Evolutionary conservation across 2,329 filamentous ascomycete species (phyloP).

Genomic region (Teratosphaeria nubilosa): DNA sequence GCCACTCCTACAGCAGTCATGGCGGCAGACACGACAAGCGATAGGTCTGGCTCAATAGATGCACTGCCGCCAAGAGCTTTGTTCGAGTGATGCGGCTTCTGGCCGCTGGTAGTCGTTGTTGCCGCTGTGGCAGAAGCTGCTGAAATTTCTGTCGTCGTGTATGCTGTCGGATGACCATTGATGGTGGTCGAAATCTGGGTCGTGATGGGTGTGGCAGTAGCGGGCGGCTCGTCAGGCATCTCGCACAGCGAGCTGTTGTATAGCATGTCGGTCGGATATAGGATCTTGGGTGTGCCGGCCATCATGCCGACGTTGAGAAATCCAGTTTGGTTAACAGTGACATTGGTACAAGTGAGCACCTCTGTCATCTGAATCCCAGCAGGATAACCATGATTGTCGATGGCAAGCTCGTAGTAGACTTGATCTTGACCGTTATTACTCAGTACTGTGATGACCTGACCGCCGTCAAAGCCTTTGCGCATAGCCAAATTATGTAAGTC

Average conservation of each 20-base stretch:
- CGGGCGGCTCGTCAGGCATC: background rate
- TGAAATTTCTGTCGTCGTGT: background rate
- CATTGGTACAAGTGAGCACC: slow-evolving; percentile 23
- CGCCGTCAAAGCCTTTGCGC: slow-evolving; percentile 31
- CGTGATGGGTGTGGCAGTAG: slow-evolving; percentile 1
- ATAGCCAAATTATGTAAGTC: slow-evolving; percentile 36
- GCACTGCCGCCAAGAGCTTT: background rate
- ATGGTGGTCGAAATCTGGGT: background rate
- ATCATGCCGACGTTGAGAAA: slow-evolving; percentile 24
- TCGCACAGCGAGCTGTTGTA: slow-evolving; percentile 18
- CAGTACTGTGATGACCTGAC: slow-evolving; percentile 35
- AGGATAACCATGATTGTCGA: slow-evolving; percentile 23
- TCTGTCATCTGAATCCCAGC: slow-evolving; percentile 22
- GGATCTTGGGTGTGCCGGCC: slow-evolving; percentile 26
- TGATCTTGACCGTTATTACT: slow-evolving; percentile 30
- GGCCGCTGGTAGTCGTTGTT: background rate
- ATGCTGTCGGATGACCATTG: slow-evolving; percentile 1
- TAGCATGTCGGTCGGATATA: slow-evolving; percentile 20
- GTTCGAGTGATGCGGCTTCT: background rate
- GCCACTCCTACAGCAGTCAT: background rate
- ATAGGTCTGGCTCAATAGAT: background rate
- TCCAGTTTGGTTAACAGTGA: slow-evolving; percentile 18
- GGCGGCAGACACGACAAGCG: slow-evolving; percentile 1
- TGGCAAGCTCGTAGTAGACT: slow-evolving; percentile 24
- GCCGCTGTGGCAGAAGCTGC: background rate